Base-by-base conservation (phyloP, 2,329 filamentous ascomycete genomes). In the Fusarium sp. region DNA sequence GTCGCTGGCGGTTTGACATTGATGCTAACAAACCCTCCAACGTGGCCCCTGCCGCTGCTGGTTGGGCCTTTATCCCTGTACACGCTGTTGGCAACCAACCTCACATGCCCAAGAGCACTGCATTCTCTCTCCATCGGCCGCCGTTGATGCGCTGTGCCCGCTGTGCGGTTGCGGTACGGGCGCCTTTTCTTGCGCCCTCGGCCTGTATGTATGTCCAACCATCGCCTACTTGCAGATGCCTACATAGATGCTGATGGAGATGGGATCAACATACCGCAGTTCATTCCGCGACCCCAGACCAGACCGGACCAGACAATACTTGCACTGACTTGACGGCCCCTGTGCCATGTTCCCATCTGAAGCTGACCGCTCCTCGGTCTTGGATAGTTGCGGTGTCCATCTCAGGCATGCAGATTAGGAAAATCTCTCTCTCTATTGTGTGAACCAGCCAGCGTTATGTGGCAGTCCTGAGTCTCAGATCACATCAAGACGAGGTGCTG, bases 1-100 rank as follows among this genome's bases (percentile, higher is more conserved):
- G 76, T 79, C 71, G 74, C 69, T 76, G 76, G 73, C 68, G 71
- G 76, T 79, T 79, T 78, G 77, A 72, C 68, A 77, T 77, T 76
- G 77, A 78, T 76, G 63, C 76, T 74, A 74, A 60, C 65, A 76
- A 70, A 66, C 72, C 60, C 59, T 70, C 67, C 74, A 60, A 76
- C 76, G 65, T 77, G 77, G 73, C 70, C 76, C 75, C 72, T 73
- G 75, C 67, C 69, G 68, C 54, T 71, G 70, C 64, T 72, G 64
- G 71, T 78, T 75, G 72, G 76, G 52, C 48, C 48, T 48, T 59
- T 20, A 65, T 56, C 64, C 70, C 54, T 76, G 66, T 67, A 48
- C 41, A 24, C 27, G 41, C 54, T 67, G 52, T 66, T 66, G 67
- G 56, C 48, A 64, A 39, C 37, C 45, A 52, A 65, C 22, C 67